phyloP scores from a whole-genome alignment of 768 basidiomycete genomes.

The Galerina sulciceps region DNA sequence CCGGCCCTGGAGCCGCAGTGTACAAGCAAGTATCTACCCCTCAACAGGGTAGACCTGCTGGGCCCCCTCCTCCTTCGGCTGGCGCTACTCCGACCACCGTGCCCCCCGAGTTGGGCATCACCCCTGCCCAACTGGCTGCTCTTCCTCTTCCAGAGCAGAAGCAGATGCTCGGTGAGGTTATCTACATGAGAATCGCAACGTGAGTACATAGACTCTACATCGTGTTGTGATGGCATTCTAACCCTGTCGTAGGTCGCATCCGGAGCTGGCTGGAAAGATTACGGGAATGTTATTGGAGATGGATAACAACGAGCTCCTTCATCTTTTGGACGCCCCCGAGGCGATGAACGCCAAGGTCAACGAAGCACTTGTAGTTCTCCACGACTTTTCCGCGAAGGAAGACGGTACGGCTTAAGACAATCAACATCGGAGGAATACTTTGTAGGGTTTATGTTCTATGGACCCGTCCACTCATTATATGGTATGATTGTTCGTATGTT shows the following conservation, averaged over 20 bases:
- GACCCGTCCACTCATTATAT: slow-evolving; percentile 55
- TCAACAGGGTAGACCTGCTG: slow-evolving; percentile 34
- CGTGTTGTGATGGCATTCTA: slow-evolving; percentile 8
- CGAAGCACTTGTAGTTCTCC: slow-evolving; percentile 88
- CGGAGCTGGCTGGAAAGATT: slow-evolving; percentile 97
- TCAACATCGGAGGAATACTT: slow-evolving; percentile 12
- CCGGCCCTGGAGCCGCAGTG: slow-evolving; percentile 21
- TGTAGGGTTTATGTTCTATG: slow-evolving; percentile 38
- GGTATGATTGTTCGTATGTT: slow-evolving; percentile 35
- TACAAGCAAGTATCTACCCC: slow-evolving; percentile 45
- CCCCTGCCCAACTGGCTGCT: slow-evolving; percentile 52
- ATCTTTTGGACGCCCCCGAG: slow-evolving; percentile 82
- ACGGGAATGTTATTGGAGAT: slow-evolving; percentile 99
- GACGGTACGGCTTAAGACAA: slow-evolving; percentile 22
- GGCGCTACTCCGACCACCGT: slow-evolving; percentile 48
- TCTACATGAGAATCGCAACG: slow-evolving; percentile 89
- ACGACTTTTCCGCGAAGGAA: slow-evolving; percentile 69
- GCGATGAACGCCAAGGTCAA: slow-evolving; percentile 89
- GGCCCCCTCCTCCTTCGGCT: slow-evolving; percentile 38
- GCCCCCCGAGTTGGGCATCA: slow-evolving; percentile 46
- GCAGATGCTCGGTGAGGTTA: slow-evolving; percentile 97
- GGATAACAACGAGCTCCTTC: slow-evolving; percentile 93
- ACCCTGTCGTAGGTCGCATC: slow-evolving; percentile 60
- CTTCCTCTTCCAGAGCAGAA: slow-evolving; percentile 91
- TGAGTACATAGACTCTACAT: slow-evolving; percentile 43